Base-by-base conservation (phyloP, 345 rosid genomes). In the Dimocarpus longan region DNA sequence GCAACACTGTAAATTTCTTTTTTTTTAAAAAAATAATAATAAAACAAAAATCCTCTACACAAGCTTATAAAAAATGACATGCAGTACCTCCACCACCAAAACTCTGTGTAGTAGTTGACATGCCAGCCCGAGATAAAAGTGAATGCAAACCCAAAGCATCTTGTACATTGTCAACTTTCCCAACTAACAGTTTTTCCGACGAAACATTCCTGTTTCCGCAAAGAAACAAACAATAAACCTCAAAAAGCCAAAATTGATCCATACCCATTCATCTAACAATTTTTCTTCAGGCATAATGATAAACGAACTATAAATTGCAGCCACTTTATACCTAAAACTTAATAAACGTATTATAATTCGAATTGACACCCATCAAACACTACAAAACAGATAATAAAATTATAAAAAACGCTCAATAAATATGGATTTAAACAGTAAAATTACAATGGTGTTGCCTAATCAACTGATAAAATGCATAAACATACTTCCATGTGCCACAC, bases 31-130 rank as follows among this genome's bases (percentile, higher is more conserved):
- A 26, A 26, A 26, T 0, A 79, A 56, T 32, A 70, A 7, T 24
- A 43, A 19, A 76, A 42, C 10, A n/a, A 43, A 67, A 73, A 48
- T 40, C 67, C 22, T 37, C 5, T 37, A 78, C 71, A 42, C 26
- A n/a, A 6, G 48, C 28, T 46, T 1, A 4, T 11, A 10, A 43
- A 56, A 57, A 52, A n/a, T 7, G 44, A 63, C 52, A 44, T 56
- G 21, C 6, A n/a, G 67, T 66, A 90, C 90, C 88, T 77, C 81
- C 81, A 2, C 70, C 82, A 85, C 83, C 43, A 76, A 76, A 84
- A 77, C 76, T 71, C 32, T 85, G 76, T 71, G 77, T 56, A 28
- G 69, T 43, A 40, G 86, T 71, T 24, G 98, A 89, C 75, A 87
- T 79, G 43, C 82, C 89, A 18, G 88, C 80, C 67, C 69, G 75